Evolutionary conservation across 345 rosid genomes (phyloP).

Genomic region (Eucalyptus pauciflora): DNA sequence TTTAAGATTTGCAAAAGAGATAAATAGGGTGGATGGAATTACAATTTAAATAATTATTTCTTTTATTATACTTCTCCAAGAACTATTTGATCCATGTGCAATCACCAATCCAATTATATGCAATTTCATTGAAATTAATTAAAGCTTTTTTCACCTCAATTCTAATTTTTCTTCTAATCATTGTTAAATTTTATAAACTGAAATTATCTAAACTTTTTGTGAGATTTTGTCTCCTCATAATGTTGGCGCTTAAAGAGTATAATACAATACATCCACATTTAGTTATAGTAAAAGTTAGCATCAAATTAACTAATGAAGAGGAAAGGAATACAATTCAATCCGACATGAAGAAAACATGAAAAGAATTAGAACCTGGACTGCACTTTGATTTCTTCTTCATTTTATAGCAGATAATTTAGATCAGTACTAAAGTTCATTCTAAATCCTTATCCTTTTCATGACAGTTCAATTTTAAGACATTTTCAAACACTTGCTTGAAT

Average conservation of each 20-base stretch:
- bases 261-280: neutral
- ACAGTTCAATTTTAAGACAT: neutral
- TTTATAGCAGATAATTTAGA: neutral
- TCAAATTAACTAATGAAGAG: neutral
- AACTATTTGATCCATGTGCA: neutral
- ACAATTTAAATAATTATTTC: neutral
- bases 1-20: neutral
- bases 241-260: accelerated
- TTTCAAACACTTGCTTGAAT: neutral
- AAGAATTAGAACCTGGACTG: neutral
- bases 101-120: neutral
- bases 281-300: neutral
- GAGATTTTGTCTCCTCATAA: neutral
- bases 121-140: neutral
- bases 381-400: neutral
- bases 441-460: neutral
- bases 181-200: neutral
- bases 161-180: neutral
- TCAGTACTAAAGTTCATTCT: neutral
- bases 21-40: neutral
- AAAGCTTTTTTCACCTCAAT: neutral
- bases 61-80: neutral
- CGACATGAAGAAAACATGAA: neutral
- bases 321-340: neutral
- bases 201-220: neutral